These are phyloP conservation scores for Zygnema circumcarinatum DNA, from an alignment of 139 green algal species.

Conservation along the genomic window DNA sequence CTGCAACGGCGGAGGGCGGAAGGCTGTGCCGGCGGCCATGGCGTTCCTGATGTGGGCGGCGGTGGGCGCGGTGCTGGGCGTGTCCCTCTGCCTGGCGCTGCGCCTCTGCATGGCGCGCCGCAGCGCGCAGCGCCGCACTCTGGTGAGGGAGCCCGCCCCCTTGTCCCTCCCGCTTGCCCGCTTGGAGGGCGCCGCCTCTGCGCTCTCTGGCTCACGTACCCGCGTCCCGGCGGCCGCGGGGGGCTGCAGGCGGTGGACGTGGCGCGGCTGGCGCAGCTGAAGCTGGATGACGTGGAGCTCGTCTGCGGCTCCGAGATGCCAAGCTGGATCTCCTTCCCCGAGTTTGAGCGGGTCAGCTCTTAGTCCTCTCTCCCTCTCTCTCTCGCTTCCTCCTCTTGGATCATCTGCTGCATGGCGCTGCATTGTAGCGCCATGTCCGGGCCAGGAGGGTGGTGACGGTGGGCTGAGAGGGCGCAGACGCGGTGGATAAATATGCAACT, in stretches of 20 bases:
- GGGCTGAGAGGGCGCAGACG: slow-evolving; percentile 23
- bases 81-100: no score
- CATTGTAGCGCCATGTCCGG: not conserved
- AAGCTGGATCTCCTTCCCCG: slow-evolving; percentile 4
- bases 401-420: not conserved
- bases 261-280: not conserved
- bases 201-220: no score
- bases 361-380: not conserved
- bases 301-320: slow-evolving; percentile 8
- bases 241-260: slow-evolving; percentile 24
- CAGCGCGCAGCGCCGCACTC: no score
- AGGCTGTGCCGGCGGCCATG: no score
- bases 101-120: no score
- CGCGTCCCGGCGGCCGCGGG: no score
- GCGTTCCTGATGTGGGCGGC: no score
- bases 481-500: slow-evolving; percentile 46
- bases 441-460: not conserved
- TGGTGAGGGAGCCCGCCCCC: no score
- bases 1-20: no score
- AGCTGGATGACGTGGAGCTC: not conserved
- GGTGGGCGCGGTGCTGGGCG: no score
- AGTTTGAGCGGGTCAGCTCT: slow-evolving; percentile 12
- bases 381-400: not conserved
- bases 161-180: no score
- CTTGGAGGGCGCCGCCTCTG: no score